Base-by-base conservation (phyloP, 2,329 filamentous ascomycete genomes). In the Fusarium napiforme region DNA sequence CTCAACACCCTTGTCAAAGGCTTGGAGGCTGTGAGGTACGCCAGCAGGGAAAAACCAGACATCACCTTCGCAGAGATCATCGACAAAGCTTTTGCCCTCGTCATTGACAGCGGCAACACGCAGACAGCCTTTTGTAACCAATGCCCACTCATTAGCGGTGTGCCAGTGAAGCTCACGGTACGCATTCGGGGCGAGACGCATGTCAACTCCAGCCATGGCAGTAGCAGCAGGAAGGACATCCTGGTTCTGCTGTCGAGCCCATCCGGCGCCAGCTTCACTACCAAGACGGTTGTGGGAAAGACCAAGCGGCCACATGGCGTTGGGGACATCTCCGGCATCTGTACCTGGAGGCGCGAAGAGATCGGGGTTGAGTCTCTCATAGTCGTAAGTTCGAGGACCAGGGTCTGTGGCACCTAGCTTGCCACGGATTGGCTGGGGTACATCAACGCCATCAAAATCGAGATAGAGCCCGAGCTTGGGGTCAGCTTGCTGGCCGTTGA, bases 31-130 rank as follows among this genome's bases (percentile, higher is more conserved):
- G 42, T 68, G 65, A 4, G 65, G 64, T 18, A 67, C 16, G 15
- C 65, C 65, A 5, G 55, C 42, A n/a, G 65, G 65, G 26, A 68
- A 68, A 26, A 62, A 68, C 65, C 65, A 68, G 10, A 68, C 56
- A 14, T 68, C 65, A 3, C 65, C 65, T 1, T 47, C 53, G 5
- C 63, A 67, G 7, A 67, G 39, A 23, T 67, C 65, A 12, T 67
- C 65, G 5, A 67, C 39, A 9, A 67, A 60, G 36, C 55, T 67
- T 19, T 67, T 53, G 2, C 65, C 65, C 2, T 67, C 65, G 12
- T 68, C 55, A 4, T 62, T 55, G 15, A 68, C 43, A 3, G 64
- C 65, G 14, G 64, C 56, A 23, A 68, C 32, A 9, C 65, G 65
- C 5, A 67, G 28, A 18, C 63, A 67, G 6, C 65, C 65, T 10